A percentile compares a stretch with the other conserved stretches of the same genome.
These are phyloP conservation scores for Populus hybrid DNA, from an alignment of 441 rosid genomes.

Conservation along the genomic window DNA sequence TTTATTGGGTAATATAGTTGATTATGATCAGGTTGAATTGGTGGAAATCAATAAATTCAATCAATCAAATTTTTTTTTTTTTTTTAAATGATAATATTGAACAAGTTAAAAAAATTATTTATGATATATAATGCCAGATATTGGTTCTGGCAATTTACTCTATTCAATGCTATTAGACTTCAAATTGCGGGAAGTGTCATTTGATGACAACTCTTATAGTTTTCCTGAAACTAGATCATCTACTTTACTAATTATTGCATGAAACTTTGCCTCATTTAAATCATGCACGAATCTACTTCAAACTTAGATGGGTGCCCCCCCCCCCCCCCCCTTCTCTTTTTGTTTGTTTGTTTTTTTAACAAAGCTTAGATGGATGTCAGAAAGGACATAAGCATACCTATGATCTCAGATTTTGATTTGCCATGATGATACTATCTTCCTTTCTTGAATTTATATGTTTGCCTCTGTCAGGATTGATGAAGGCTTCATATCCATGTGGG, in stretches of 20 bases:
- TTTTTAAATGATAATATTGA: neutral
- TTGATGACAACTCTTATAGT: neutral
- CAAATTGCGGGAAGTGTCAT: too few species aligned
- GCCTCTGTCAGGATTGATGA: conserved; percentile 36
- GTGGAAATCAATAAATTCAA: neutral
- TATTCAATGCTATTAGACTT: neutral
- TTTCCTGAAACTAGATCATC: neutral
- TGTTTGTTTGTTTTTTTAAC: too few species aligned
- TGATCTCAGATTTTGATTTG: neutral
- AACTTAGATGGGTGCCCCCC: neutral
- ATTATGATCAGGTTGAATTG: neutral
- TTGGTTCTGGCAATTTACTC: neutral
- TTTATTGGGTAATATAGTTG: neutral
- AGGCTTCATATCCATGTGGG: conserved; percentile 34
- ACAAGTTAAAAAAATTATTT: neutral
- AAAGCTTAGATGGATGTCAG: too few species aligned
- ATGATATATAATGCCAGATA: neutral
- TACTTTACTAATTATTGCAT: neutral
- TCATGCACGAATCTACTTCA: neutral
- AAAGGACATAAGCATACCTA: neutral
- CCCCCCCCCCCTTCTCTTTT: too few species aligned
- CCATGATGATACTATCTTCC: neutral
- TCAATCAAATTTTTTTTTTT: neutral
- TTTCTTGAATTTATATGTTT: conserved; percentile 1
- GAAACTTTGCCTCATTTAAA: neutral